Conservation (phyloP, 208 protist genomes). For the Balamuthia mandrillaris region DNA sequence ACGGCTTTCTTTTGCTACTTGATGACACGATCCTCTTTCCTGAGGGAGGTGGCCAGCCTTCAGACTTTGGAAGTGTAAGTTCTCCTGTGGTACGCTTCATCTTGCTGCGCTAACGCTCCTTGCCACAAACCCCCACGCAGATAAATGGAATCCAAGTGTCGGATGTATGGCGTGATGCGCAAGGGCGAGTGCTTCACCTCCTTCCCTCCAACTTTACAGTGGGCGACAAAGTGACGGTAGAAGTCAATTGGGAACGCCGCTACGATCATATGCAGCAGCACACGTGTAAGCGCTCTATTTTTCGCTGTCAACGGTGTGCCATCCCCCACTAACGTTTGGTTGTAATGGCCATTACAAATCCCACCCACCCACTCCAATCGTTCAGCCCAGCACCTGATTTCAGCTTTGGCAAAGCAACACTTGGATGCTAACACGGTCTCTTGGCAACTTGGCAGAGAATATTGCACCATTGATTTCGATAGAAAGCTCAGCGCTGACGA, state of each 20-base stretch:
- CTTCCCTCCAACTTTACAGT: background rate
- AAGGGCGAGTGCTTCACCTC: background rate
- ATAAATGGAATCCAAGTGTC: background rate
- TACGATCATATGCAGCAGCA: slow-evolving; percentile 88
- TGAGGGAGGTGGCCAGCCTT: slow-evolving; percentile 34
- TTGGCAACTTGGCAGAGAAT: slow-evolving; percentile 71
- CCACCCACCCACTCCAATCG: background rate
- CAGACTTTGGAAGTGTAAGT: slow-evolving; percentile 11
- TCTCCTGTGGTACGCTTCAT: background rate
- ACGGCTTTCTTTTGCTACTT: background rate
- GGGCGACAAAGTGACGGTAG: slow-evolving; percentile 56
- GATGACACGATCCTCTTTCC: slow-evolving; percentile 34
- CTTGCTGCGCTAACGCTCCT: background rate
- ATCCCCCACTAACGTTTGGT: too few species aligned
- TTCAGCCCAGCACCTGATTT: slow-evolving; percentile 80
- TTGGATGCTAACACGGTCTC: slow-evolving; percentile 74
- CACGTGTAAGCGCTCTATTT: slow-evolving; percentile 53
- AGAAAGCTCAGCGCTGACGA: background rate
- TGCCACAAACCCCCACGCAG: background rate
- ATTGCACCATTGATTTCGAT: background rate
- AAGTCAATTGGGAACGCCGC: slow-evolving; percentile 77
- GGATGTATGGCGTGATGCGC: background rate
- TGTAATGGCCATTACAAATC: background rate
- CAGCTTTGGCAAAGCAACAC: slow-evolving; percentile 71
- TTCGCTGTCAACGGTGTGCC: background rate